Base-by-base conservation (phyloP, 305 asterid genomes). In the Petunia hybrid region DNA sequence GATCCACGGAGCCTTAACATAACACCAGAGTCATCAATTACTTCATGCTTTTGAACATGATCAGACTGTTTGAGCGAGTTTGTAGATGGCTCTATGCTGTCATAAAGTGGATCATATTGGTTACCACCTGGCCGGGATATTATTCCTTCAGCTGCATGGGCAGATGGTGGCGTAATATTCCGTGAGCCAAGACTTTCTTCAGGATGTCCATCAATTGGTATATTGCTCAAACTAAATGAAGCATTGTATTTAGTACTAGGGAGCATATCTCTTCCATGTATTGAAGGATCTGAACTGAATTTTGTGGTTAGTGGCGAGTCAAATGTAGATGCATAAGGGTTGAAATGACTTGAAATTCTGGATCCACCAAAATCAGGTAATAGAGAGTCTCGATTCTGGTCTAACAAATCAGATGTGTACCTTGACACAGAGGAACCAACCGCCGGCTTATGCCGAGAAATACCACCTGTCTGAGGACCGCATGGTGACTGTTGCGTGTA, bases 101-200 rank as follows among this genome's bases (percentile, higher is more conserved):
- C 99, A 73, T 83, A 88, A 45, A 94, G 94, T 5, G 99, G 99
- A 87, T 96, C 97, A 85, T 96, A 96, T 83, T 93, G 95, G 81
- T 87, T 89, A 82, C 87, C 86, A 59, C 83, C 88, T 62, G 89
- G 85, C 86, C 85, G 83, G 22, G 87, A 87, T 53, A 85, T 84
- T 55, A 63, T 80, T 73, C 79, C 79, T 73, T 83, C 85, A 76
- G 84, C 88, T 56, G 86, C 87, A 77, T 74, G 85, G 78, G 80
- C 91, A 85, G 90, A 81, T 82, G 80, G 82, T 41, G 87, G 87
- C 31, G 87, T 81, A 22, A 89, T 82, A 82, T 81, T 81, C 64
- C 76, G 81, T 56, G 91, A 84, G 86, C 85, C 82, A 80, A 81
- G 84, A 82, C 83, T 84, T 79, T 68, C 89, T 56, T 59, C 80